These are phyloP conservation scores for Cadophora gregata DNA, from an alignment of 2,329 filamentous ascomycete species.

Conservation along the genomic window DNA sequence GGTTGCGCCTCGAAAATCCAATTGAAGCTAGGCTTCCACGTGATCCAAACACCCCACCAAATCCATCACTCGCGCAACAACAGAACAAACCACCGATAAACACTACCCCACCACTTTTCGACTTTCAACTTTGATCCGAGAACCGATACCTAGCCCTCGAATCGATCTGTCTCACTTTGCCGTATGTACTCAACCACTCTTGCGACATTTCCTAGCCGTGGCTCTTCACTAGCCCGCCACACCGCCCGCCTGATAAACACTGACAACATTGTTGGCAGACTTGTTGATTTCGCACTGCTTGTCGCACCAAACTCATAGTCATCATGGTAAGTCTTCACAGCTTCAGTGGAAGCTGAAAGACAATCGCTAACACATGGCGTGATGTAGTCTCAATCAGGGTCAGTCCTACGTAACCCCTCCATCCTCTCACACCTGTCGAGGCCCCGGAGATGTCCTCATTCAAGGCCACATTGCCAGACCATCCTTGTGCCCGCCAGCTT, in stretches of 20 bases:
- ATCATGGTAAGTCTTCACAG: slow-evolving; percentile 31
- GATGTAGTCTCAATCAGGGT: slow-evolving; percentile 71
- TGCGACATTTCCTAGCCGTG: not conserved
- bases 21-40: slow-evolving; percentile 15
- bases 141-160: slow-evolving; percentile 8
- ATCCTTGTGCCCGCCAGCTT: not conserved
- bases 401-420: slow-evolving; percentile 49
- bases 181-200: slow-evolving; percentile 7
- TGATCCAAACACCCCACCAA: slow-evolving; percentile 31
- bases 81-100: slow-evolving; percentile 24
- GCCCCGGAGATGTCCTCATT: not conserved
- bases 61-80: slow-evolving; percentile 23
- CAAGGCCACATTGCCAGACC: not conserved
- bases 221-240: not conserved
- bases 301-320: slow-evolving; percentile 27
- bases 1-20: not conserved
- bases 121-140: slow-evolving; percentile 17
- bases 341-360: not conserved
- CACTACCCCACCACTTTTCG: slow-evolving; percentile 23
- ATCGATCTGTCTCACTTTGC: slow-evolving; percentile 16
- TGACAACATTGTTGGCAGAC: slow-evolving; percentile 33
- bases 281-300: slow-evolving; percentile 27
- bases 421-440: slow-evolving; percentile 19
- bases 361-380: slow-evolving; percentile 31
- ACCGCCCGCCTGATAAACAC: slow-evolving; percentile 25